Base-by-base conservation (phyloP, 768 basidiomycete genomes). In the Hysterangium stoloniferum region DNA sequence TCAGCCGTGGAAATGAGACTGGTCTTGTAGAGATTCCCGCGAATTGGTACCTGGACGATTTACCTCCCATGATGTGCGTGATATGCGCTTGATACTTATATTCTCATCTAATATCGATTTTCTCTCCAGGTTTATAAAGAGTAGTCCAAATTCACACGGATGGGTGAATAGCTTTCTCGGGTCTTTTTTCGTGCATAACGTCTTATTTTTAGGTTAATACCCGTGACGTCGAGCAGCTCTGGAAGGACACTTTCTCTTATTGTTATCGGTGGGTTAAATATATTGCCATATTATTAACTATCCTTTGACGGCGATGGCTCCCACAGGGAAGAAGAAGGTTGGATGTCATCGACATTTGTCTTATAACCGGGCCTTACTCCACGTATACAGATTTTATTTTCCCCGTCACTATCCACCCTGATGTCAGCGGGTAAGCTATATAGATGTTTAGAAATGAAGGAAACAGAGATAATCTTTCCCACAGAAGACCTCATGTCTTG, bases 401-500 rank as follows among this genome's bases (percentile, higher is more conserved):
- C 57, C 84, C 84, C 0, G 75, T 87, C 52, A 86, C 85, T 2
- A 84, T 89, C 34, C 86, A 87, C 57, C 85, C 86, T 1, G 84
- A 87, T 57, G 82, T 84, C 20, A 79, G 79, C 59, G 83, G 83
- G 75, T 76, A 64, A 57, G 76, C 60, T n/a, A n/a, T n/a, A n/a
- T n/a, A n/a, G n/a, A n/a, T n/a, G n/a, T n/a, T n/a, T n/a, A n/a
- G n/a, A n/a, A n/a, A n/a, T n/a, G n/a, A n/a, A n/a, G n/a, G 19
- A 51, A 40, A 58, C 33, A 22, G 9, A 28, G 28, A 43, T 37
- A 12, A 56, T 44, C 12, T 3, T 13, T 11, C 44, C n/a, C 28
- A 44, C 48, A 80, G 81, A 7, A 71, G 78, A 1, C 79, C 82
- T 7, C 85, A 89, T 58, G 80, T 86, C 12, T 66, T 86, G 9